These are phyloP conservation scores for Limnanthes douglasii DNA, from an alignment of 345 rosid genomes.

Conservation along the genomic window DNA sequence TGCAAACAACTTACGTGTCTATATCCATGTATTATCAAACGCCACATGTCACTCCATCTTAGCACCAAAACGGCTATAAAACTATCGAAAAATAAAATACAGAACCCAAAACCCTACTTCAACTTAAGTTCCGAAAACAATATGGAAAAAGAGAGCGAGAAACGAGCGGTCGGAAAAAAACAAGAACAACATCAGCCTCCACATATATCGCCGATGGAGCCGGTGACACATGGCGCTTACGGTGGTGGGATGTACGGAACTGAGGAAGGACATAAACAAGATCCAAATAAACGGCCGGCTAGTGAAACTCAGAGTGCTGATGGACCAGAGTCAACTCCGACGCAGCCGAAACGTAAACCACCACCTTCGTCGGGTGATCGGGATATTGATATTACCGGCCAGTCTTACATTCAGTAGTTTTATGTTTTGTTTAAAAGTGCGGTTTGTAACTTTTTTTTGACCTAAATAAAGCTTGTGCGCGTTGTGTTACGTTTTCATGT, in stretches of 20 bases:
- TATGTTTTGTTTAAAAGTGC: too few relatives aligned
- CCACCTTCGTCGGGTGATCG: conserved; percentile 48
- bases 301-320: conserved; percentile 56
- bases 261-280: conserved; percentile 18
- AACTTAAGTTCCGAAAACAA: too few relatives aligned
- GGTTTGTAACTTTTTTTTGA: too few relatives aligned
- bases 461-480: too few relatives aligned
- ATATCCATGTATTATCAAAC: too few relatives aligned
- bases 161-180: conserved; percentile 5
- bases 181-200: conserved; percentile 24
- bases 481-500: too few relatives aligned
- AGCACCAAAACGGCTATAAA: too few relatives aligned
- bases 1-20: too few relatives aligned
- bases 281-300: conserved; percentile 21
- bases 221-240: conserved; percentile 39
- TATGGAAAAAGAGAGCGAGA: conserved; percentile 22
- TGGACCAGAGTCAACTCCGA: conserved; percentile 22
- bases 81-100: too few relatives aligned
- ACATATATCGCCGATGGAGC: conserved; percentile 28
- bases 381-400: conserved; percentile 52
- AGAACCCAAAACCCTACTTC: too few relatives aligned
- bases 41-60: too few relatives aligned
- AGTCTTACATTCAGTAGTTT: conserved; percentile 50
- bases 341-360: conserved; percentile 25
- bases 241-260: conserved; percentile 53